Evolutionary conservation across 345 rosid genomes (phyloP).

Genomic region (Cardamine occulta): DNA sequence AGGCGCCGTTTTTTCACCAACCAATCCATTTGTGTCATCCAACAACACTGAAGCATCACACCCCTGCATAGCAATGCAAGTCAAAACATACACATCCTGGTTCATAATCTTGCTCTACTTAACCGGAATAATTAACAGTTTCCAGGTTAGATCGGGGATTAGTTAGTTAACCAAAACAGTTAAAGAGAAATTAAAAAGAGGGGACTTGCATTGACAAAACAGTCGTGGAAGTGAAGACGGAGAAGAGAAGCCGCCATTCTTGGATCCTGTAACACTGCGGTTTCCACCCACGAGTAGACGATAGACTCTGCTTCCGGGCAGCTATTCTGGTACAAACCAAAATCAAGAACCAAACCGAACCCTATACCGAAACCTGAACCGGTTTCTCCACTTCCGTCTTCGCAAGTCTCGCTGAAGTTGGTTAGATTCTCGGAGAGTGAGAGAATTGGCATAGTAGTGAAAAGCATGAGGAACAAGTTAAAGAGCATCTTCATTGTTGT

Average conservation of each 20-base stretch:
- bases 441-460: slow-evolving; percentile 19
- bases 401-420: slow-evolving; percentile 54
- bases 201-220: slow-evolving; percentile 73
- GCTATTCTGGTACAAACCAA: slow-evolving; percentile 52
- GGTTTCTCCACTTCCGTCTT: slow-evolving; percentile 45
- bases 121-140: neutral
- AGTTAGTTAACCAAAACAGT: neutral
- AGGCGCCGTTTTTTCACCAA: slow-evolving; percentile 82
- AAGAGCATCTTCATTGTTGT: slow-evolving; percentile 33
- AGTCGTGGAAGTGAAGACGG: slow-evolving; percentile 83
- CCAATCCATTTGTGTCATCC: slow-evolving; percentile 61
- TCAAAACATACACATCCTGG: neutral
- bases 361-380: slow-evolving; percentile 44
- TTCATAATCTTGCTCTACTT: slow-evolving; percentile 1
- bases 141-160: neutral
- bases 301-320: slow-evolving; percentile 75
- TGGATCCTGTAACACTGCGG: slow-evolving; percentile 60
- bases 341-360: slow-evolving; percentile 51
- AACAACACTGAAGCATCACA: slow-evolving; percentile 85
- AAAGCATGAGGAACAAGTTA: slow-evolving; percentile 30
- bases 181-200: neutral
- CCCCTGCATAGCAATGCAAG: slow-evolving; percentile 54
- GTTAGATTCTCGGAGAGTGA: slow-evolving; percentile 39
- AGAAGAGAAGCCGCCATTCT: slow-evolving; percentile 82
- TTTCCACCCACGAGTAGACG: slow-evolving; percentile 64